phyloP scores from a whole-genome alignment of 2,329 filamentous ascomycete genomes.

The Pseudogymnoascus verrucosus region DNA sequence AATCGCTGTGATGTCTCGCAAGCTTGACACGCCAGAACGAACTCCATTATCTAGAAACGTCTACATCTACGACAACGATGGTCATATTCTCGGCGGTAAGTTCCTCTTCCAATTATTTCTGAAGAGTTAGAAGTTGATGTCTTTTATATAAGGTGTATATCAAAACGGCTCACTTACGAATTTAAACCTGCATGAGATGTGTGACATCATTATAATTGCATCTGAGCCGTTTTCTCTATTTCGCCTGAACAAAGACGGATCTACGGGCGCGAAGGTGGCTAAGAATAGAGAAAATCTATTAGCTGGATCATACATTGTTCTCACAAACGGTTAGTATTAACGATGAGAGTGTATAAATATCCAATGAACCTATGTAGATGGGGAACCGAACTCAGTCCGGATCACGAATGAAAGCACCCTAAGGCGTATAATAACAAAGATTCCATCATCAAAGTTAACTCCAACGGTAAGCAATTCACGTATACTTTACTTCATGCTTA shows the following conservation, averaged over 20 bases:
- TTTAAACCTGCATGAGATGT: neutral
- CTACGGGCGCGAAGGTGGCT: neutral
- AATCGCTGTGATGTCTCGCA: neutral
- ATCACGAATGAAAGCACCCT: neutral
- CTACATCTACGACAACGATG: neutral
- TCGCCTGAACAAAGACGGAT: neutral
- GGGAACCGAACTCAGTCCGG: neutral
- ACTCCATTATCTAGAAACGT: neutral
- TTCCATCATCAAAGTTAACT: neutral
- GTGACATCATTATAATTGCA: neutral
- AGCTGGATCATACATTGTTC: neutral
- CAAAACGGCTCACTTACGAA: neutral
- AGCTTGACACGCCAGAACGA: neutral
- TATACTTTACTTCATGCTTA: neutral
- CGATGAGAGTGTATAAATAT: neutral
- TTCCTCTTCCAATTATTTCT: neutral
- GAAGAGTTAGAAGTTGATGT: neutral
- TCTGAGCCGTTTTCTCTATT: neutral
- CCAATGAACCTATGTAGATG: neutral
- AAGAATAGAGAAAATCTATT: neutral
- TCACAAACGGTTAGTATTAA: neutral
- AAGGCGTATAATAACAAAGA: neutral
- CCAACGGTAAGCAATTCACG: neutral
- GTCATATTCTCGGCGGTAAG: neutral
- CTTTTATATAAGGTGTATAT: neutral